phyloP scores from a whole-genome alignment of 805 yeast genomes.

The Wickerhamomyces queroliae region DNA sequence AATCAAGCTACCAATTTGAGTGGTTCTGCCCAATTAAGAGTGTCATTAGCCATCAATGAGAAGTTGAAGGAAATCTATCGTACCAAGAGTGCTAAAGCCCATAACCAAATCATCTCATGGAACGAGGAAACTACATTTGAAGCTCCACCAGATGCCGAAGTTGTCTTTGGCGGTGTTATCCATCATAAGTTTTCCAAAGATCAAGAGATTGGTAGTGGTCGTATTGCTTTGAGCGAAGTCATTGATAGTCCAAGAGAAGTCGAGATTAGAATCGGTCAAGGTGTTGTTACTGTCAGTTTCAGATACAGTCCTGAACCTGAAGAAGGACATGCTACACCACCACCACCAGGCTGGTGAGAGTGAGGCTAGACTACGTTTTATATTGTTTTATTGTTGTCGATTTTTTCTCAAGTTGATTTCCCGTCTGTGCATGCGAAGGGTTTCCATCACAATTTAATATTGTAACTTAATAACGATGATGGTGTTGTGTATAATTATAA shows the following conservation, averaged over 20 bases:
- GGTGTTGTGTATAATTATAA: too few species aligned
- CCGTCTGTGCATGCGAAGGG: too few species aligned
- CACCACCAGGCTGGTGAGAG: slow-evolving; percentile 15
- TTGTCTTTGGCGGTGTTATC: slow-evolving; percentile 56
- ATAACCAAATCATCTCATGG: slow-evolving; percentile 43
- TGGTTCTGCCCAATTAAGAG: slow-evolving; percentile 45
- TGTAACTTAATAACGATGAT: too few species aligned
- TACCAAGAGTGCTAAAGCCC: slow-evolving; percentile 52
- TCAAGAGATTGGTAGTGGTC: slow-evolving; percentile 54
- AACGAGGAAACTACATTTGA: slow-evolving; percentile 64
- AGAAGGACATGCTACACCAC: slow-evolving; percentile 11
- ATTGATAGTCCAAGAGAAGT: slow-evolving; percentile 39
- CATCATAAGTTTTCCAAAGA: slow-evolving; percentile 73
- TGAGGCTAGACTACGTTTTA: too few species aligned
- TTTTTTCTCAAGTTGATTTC: too few species aligned
- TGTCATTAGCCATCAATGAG: slow-evolving; percentile 39
- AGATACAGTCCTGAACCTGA: slow-evolving; percentile 25
- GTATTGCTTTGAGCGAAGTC: slow-evolving; percentile 45
- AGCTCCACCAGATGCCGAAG: slow-evolving; percentile 53
- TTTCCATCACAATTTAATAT: too few species aligned
- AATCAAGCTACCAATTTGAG: slow-evolving; percentile 41
- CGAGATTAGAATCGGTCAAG: slow-evolving; percentile 31
- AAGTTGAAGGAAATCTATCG: slow-evolving; percentile 52
- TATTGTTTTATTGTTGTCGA: too few species aligned
- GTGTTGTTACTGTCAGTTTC: slow-evolving; percentile 37